A percentile compares a stretch with the other conserved stretches of the same genome.
phyloP scores from a whole-genome alignment of 208 protist species.

The Phytomonas serpens region DNA sequence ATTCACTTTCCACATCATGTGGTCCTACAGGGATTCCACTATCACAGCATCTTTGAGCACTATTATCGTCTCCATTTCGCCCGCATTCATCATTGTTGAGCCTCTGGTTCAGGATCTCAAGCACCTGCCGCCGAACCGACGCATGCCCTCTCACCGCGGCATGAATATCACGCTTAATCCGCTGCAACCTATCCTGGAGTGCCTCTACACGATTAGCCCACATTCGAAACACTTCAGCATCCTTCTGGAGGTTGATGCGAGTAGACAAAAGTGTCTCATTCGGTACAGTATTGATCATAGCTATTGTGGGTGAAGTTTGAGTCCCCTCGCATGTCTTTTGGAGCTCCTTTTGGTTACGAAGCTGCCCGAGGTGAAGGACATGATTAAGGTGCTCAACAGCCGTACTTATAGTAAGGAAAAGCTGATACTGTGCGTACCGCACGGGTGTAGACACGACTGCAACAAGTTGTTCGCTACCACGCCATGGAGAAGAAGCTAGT shows the following conservation, averaged over 20 bases:
- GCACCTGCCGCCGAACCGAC: neutral
- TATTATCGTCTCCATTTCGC: neutral
- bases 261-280: neutral
- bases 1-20: neutral
- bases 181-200: neutral
- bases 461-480: neutral
- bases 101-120: constrained; percentile 1
- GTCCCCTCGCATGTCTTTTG: neutral
- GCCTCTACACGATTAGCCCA: neutral
- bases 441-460: neutral
- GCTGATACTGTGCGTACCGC: constrained; percentile 1
- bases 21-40: neutral
- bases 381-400: neutral
- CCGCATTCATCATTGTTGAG: neutral
- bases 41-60: neutral
- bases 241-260: neutral
- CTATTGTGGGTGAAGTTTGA: neutral
- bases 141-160: neutral
- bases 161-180: neutral
- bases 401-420: neutral
- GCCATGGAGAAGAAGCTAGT: neutral
- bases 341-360: neutral
- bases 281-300: neutral
- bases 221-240: neutral
- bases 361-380: neutral